phyloP scores from a whole-genome alignment of 345 rosid genomes.

The Syzygium grande region DNA sequence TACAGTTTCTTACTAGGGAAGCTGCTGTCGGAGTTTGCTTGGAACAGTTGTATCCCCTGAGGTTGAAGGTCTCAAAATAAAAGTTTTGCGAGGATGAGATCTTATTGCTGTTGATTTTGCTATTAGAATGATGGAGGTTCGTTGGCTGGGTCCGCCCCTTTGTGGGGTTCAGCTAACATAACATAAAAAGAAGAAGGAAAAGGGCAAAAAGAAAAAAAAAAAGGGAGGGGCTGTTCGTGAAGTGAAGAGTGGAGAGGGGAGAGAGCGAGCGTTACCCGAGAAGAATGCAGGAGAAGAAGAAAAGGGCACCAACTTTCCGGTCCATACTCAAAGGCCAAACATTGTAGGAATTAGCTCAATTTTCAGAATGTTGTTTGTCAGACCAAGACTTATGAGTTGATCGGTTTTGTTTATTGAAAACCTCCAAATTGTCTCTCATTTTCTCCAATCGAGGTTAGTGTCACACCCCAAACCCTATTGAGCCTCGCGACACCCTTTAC shows the following conservation, averaged over 20 bases:
- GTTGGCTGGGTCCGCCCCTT: neutral
- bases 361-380: neutral
- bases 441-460: rapidly evolving
- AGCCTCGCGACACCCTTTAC: no score
- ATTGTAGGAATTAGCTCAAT: rapidly evolving
- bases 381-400: neutral
- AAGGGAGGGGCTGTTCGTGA: neutral
- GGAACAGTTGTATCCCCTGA: no score
- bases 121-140: neutral
- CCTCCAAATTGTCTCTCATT: neutral
- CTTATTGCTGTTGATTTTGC: neutral
- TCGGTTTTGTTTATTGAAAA: rapidly evolving
- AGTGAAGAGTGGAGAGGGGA: rapidly evolving
- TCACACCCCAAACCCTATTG: no score
- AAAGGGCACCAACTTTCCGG: neutral
- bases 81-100: no score
- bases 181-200: neutral
- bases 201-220: neutral
- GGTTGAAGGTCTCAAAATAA: no score
- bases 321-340: neutral
- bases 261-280: neutral
- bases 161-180: neutral
- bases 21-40: no score
- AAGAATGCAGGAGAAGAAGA: neutral
- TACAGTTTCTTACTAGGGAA: no score